These are phyloP conservation scores for maize (Zea mays) DNA, from an alignment of 176 grass and related monocot species.

Conservation along the genomic window Zm-B73-REFERENCE-NAM-5.0 NC_050100.1:116513501-116514000, in stretches of 20 bases:
- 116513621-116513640: background rate
- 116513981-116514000: conserved; percentile 8
- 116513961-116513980: conserved; percentile 8
- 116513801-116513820: background rate
- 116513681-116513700: conserved; percentile 4
- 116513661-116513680: conserved; percentile 21
- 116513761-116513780: conserved; percentile 20
- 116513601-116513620: background rate
- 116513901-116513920: background rate
- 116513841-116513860: background rate
- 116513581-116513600: conserved; percentile 12
- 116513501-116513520: background rate
- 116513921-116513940: background rate
- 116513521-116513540: background rate
- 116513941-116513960: background rate
- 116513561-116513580: background rate
- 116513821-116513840: background rate
- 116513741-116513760: background rate
- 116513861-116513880: background rate
- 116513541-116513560: background rate
- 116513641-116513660: conserved; percentile 8
- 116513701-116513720: background rate
- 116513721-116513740: background rate
- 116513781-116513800: background rate
- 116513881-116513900: background rate